Conservation (phyloP, 345 rosid species). For the Camelina neglecta region DNA sequence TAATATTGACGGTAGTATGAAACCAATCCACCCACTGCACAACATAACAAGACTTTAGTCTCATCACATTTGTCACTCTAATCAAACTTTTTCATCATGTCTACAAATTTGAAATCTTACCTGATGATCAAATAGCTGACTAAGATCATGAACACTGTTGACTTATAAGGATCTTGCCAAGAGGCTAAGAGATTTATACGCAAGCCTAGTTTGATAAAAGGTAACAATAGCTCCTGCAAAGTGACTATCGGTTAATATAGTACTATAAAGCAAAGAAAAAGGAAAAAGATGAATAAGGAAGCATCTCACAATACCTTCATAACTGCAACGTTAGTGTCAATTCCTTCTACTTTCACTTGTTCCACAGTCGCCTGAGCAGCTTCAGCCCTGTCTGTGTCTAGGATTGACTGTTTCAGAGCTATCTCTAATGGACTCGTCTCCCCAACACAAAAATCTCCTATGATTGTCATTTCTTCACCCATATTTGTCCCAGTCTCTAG, state of each 20-base stretch:
- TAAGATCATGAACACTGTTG: constrained; percentile 60
- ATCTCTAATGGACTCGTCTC: constrained; percentile 80
- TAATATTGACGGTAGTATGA: constrained; percentile 60
- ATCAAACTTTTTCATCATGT: background rate
- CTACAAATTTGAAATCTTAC: constrained; percentile 19
- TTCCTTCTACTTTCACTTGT: constrained; percentile 95
- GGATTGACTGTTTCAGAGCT: constrained; percentile 75
- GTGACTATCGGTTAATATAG: constrained; percentile 12
- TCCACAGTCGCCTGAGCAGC: constrained; percentile 97
- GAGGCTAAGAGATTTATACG: constrained; percentile 60
- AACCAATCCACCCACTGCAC: constrained; percentile 77
- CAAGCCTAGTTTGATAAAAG: constrained; percentile 55
- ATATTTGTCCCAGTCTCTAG: constrained; percentile 52
- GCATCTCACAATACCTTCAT: constrained; percentile 67
- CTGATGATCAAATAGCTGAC: constrained; percentile 48
- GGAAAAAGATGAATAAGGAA: background rate
- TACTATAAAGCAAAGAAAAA: background rate
- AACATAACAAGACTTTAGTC: constrained; percentile 11
- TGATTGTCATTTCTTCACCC: constrained; percentile 49
- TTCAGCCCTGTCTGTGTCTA: constrained; percentile 72
- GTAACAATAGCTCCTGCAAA: constrained; percentile 78
- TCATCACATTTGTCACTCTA: constrained; percentile 16
- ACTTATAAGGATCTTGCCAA: constrained; percentile 77
- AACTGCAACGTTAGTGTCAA: constrained; percentile 85
- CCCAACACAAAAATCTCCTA: constrained; percentile 80